A percentile compares a stretch with the other conserved stretches of the same genome.
Conservation (phyloP, 192 early-diverging fungal species). For the Coemansia sp. region DNA sequence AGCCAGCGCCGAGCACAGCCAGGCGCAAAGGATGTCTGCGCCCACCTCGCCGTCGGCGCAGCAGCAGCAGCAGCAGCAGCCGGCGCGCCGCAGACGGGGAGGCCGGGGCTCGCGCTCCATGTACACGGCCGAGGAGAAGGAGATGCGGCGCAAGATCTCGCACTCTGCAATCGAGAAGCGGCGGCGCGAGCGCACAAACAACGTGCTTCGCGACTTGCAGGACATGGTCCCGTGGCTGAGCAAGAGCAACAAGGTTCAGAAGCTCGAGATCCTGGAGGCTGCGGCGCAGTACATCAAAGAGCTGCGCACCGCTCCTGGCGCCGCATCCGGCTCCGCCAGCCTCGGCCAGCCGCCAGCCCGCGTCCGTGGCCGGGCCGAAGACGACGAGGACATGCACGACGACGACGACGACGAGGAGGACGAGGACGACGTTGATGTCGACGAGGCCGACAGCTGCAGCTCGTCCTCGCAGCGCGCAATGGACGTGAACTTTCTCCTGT, state of each 20-base stretch:
- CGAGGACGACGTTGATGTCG: neutral
- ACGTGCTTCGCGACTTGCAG: constrained; percentile 74
- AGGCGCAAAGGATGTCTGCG: neutral
- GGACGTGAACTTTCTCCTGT: constrained; percentile 37
- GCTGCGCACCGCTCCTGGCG: constrained; percentile 9
- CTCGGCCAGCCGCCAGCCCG: neutral
- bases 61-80: constrained; percentile 8
- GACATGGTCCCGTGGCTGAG: constrained; percentile 61
- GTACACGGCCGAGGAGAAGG: constrained; percentile 51
- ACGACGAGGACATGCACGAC: constrained; percentile 9
- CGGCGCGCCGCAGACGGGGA: constrained; percentile 7
- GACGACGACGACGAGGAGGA: constrained; percentile 10
- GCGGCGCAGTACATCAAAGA: constrained; percentile 34
- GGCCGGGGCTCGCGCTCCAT: constrained; percentile 30
- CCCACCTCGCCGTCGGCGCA: neutral
- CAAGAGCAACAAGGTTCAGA: constrained; percentile 35
- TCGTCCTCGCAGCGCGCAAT: constrained; percentile 14
- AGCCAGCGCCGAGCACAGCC: constrained; percentile 3
- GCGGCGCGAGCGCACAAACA: constrained; percentile 81
- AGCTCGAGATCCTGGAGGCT: constrained; percentile 34
- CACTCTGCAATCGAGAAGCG: constrained; percentile 81
- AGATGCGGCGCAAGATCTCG: constrained; percentile 72
- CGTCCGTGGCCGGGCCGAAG: neutral
- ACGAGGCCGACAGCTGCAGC: neutral
- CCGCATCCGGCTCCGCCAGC: neutral